Conservation (phyloP, 495 filamentous ascomycete genomes). For the Parmelia sp. region DNA sequence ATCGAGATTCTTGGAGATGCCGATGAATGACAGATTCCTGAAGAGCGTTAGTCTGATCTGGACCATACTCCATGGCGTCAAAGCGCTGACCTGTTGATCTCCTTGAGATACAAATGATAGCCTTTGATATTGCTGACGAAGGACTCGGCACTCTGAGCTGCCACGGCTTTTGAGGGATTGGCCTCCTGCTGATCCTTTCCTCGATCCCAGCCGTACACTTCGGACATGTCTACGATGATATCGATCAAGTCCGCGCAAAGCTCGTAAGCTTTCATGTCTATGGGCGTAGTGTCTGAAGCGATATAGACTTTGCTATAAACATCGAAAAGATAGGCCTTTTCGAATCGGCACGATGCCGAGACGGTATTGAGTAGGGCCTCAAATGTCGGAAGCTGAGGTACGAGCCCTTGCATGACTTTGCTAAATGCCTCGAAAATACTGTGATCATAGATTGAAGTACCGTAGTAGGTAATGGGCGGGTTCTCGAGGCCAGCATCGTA, state of each 20-base stretch:
- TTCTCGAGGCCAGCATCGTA: conserved; percentile 88
- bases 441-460: conserved; percentile 96
- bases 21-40: conserved; percentile 63
- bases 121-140: conserved; percentile 30
- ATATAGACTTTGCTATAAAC: conserved; percentile 97
- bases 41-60: conserved; percentile 4
- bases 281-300: conserved; percentile 85
- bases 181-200: conserved; percentile 52
- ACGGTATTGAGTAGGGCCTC: conserved; percentile 88
- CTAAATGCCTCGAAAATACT: conserved; percentile 96
- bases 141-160: conserved; percentile 55
- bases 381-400: conserved; percentile 84
- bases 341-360: conserved; percentile 81
- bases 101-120: conserved; percentile 78
- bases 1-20: conserved; percentile 61
- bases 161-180: conserved; percentile 55
- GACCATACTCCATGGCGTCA: not conserved
- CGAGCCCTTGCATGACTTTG: conserved; percentile 95
- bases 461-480: conserved; percentile 82
- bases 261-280: conserved; percentile 90
- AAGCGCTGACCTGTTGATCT: conserved; percentile 73
- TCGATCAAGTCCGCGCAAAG: conserved; percentile 98
- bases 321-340: conserved; percentile 97
- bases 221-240: conserved; percentile 90
- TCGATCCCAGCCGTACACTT: conserved; percentile 81